Base-by-base conservation (phyloP, 805 yeast genomes). In the Metschnikowia borealis region DNA sequence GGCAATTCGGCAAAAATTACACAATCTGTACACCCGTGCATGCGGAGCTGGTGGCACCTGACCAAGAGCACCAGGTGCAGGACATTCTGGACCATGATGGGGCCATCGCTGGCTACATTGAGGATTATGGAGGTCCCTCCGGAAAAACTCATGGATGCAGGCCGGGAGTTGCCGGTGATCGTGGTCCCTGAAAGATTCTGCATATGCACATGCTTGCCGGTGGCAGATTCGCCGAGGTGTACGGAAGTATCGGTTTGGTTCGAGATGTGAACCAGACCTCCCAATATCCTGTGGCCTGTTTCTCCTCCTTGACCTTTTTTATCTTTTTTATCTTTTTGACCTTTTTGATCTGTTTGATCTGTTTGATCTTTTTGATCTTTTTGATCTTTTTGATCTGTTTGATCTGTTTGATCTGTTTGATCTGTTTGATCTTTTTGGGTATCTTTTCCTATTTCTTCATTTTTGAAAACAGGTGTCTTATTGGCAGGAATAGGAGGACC, bases 401-500 rank as follows among this genome's bases (percentile, higher is more conserved):
- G 23, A 21, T 21, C 29, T 23, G 2, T 18, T 18, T 18, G 3
- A 18, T 3, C 20, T 18, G 2, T 3, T 18, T 18, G 20, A 18
- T 3, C 20, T 18, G 2, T 18, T 20, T 3, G 21, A 20, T 3
- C 21, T 20, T 20, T 26, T 26, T 26, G 29, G 8, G 29, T 8
- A 8, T 10, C 29, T 8, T 26, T 26, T 1, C 4, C 4, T 8
- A 26, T 10, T 8, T 10, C 29, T 5, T 4, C 5, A 26, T 26
- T 26, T 8, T 8, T 26, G 29, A 11, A 26, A 26, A 8, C 29
- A 26, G n/a, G 21, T 10, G 38, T 17, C 21, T 36, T 17, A 7
- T 18, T 5, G 14, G 52, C 51, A 6, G 55, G 57, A 11, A 59
- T 50, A 1, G 76, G 76, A 0, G 49, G 61, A 3, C 75, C 75